Evolutionary conservation across 1,284 basidiomycete species (phyloP).

Genomic region (Malassezia japonica): DNA sequence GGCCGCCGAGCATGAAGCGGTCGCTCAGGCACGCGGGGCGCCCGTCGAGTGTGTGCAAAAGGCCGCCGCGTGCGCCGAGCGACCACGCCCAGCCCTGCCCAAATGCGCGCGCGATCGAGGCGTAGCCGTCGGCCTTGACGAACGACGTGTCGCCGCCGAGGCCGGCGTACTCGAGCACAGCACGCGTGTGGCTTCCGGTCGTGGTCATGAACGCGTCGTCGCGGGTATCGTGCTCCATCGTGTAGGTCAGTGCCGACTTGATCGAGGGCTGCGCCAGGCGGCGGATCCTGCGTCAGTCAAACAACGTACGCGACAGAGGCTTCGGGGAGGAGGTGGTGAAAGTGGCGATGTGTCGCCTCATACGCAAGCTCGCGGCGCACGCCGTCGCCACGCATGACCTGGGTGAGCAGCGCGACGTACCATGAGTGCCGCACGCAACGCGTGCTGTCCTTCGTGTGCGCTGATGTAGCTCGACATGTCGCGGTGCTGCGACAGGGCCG

Average conservation of each 20-base stretch:
- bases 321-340: constrained; percentile 26
- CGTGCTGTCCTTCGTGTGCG: constrained; percentile 60
- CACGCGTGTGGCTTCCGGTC: constrained; percentile 20
- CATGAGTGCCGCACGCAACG: constrained; percentile 58
- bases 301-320: constrained; percentile 27
- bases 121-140: constrained; percentile 32
- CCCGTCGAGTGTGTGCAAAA: constrained; percentile 23
- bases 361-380: constrained; percentile 35
- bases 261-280: constrained; percentile 65
- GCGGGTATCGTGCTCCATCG: constrained; percentile 67
- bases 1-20: constrained; percentile 85
- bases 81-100: constrained; percentile 18
- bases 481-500: constrained; percentile 58
- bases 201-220: constrained; percentile 60
- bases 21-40: constrained; percentile 60
- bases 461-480: constrained; percentile 65
- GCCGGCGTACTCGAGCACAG: constrained; percentile 28
- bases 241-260: constrained; percentile 77
- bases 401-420: constrained; percentile 50
- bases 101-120: constrained; percentile 14
- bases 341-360: constrained; percentile 27
- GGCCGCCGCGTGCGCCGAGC: constrained; percentile 18
- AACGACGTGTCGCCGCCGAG: constrained; percentile 37
- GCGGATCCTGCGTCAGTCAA: constrained; percentile 58
- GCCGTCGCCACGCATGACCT: constrained; percentile 19